Evolutionary conservation across 1,139 yeast genomes (phyloP), one percentile per base, ranked within the genome.

Genomic region (Lizanozyma gosingica): DNA sequence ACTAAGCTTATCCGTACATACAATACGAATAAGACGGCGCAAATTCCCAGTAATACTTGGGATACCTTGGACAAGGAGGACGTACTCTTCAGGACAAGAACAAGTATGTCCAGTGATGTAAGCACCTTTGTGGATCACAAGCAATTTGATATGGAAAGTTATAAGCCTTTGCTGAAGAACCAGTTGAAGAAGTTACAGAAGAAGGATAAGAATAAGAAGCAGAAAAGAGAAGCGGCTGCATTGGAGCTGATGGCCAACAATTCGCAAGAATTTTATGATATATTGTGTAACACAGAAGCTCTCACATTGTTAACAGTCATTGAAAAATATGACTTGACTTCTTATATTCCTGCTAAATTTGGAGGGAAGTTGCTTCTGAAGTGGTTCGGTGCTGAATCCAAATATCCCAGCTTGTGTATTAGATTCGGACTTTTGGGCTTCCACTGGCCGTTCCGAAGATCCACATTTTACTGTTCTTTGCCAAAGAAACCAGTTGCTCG

Each of bases 391-490:
- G 49, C 55, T 22, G 46, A 55, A 11, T 57, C 70, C 1, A 48
- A 44, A 18, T 50, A 50, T 42, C 61, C 63, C 42, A 49, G 63
- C 3, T 47, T 65, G 17, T 60, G 66, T 38, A 59, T 67, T 17
- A 56, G 66, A 29, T 52, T 67, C 51, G 73, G 73, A 2, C 51
- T 67, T 22, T 45, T 67, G 33, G 73, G 68, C 2, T 67, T 67
- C 44, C 73, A 68, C 44, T 67, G 73, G 73, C 73, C 73, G n/a
- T 67, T 67, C 45, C 54, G 67, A 33, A 62, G 69, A 46, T 53
- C 68, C 3, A 63, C 66, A 3, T 63, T 67, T 43, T 68, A 62
- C 47, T 60, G 67, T 18, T 52, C 65, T 32, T 55, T 60, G 3
- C 58, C 71, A 8, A 59, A 55, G 39, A 57, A 62, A 42, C 73